Evolutionary conservation across 768 basidiomycete species (phyloP).

Genomic region (Psilocybe azurescens): DNA sequence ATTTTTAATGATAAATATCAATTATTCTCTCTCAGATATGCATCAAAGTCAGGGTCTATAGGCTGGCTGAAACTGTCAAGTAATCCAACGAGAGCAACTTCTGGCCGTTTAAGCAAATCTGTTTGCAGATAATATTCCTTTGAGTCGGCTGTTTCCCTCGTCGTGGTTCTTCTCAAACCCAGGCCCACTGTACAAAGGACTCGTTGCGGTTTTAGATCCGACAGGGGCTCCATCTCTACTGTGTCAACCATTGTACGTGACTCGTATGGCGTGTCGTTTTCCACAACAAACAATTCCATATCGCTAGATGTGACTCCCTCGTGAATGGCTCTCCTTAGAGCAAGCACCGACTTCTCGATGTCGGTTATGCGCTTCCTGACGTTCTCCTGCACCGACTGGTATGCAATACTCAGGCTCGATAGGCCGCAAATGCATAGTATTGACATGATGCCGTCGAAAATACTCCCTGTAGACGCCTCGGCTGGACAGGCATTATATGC

Average conservation of each 20-base stretch:
- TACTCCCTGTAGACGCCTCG: neutral
- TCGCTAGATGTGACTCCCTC: slow-evolving; percentile 14
- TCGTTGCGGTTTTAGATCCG: neutral
- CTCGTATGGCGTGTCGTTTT: neutral
- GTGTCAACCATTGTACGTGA: slow-evolving; percentile 10
- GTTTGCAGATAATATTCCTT: neutral
- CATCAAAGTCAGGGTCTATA: neutral
- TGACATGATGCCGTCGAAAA: slow-evolving; percentile 2
- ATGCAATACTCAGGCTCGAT: neutral
- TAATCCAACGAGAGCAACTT: slow-evolving; percentile 1
- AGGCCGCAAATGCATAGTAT: slow-evolving; percentile 12
- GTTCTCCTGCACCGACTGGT: neutral
- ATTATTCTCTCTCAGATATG: neutral
- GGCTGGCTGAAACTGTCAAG: slow-evolving; percentile 2
- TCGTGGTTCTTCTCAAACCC: slow-evolving; percentile 2
- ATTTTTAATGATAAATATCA: too few relatives aligned
- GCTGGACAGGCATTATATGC: neutral
- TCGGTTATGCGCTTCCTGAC: neutral
- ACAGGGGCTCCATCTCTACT: neutral
- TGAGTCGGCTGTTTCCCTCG: neutral
- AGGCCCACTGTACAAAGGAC: slow-evolving; percentile 13
- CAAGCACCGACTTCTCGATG: slow-evolving; percentile 5
- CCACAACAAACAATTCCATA: slow-evolving; percentile 7
- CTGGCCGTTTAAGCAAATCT: slow-evolving; percentile 3
- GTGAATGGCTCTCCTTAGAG: neutral